These are phyloP conservation scores for Ogataea neopini DNA, from an alignment of 805 yeast species.

Conservation along the genomic window DNA sequence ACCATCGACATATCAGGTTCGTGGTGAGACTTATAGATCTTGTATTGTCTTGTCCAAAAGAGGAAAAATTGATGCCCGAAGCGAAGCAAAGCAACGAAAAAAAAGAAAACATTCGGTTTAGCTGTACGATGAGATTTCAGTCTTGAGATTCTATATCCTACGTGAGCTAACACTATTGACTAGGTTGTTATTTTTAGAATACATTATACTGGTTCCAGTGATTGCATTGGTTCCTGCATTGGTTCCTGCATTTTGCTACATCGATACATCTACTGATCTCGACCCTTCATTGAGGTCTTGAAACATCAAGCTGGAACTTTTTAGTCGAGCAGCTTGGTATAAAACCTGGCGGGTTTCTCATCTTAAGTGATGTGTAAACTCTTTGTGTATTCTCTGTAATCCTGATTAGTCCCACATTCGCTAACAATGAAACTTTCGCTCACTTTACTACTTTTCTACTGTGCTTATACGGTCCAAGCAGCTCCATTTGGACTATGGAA, in stretches of 20 bases:
- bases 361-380: not conserved
- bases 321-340: not conserved
- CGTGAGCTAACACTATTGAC: too few species aligned
- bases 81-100: too few species aligned
- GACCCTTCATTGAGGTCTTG: too few species aligned
- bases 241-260: too few species aligned
- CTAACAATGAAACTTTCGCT: slow-evolving; percentile 4
- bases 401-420: not conserved
- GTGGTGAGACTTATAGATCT: not conserved
- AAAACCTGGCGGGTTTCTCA: not conserved
- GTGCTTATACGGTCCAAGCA: not conserved
- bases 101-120: too few species aligned
- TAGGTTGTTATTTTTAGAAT: too few species aligned
- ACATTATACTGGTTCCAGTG: too few species aligned
- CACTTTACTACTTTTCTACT: not conserved
- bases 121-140: too few species aligned
- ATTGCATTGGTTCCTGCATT: too few species aligned
- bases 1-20: not conserved
- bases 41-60: not conserved
- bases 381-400: not conserved
- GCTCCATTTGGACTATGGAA: slow-evolving; percentile 4
- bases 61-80: not conserved
- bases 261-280: too few species aligned
- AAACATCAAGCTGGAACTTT: not conserved
- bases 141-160: too few species aligned